Percentiles rank a stretch among this genome's conserved stretches.
Conservation (phyloP, 2,329 filamentous ascomycete genomes). For the Aspergillus sp. region DNA sequence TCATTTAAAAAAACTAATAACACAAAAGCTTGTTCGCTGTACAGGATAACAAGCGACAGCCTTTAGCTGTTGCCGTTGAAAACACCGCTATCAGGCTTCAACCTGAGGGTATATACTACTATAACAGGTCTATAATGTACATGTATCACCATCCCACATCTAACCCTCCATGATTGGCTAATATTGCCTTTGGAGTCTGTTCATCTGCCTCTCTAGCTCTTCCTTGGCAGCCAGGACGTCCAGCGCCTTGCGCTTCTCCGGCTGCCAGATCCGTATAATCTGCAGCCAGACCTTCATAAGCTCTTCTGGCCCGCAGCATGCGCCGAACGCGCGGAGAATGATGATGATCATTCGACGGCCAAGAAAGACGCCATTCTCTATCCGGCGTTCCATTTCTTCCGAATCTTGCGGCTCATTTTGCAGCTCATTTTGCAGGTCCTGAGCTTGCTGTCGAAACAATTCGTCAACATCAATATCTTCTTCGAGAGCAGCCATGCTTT, state of each 20-base stretch:
- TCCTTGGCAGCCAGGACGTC: conserved; percentile 41
- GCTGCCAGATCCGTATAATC: conserved; percentile 45
- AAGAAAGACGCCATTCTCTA: conserved; percentile 45
- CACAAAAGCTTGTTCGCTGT: conserved; percentile 9
- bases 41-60: conserved; percentile 7
- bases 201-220: conserved; percentile 40
- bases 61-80: neutral
- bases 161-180: neutral
- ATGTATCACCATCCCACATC: conserved; percentile 18
- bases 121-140: conserved; percentile 32
- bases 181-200: conserved; percentile 15
- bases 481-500: conserved; percentile 12
- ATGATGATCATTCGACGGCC: conserved; percentile 43
- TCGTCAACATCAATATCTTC: conserved; percentile 8
- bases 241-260: conserved; percentile 34
- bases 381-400: conserved; percentile 30
- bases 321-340: conserved; percentile 43
- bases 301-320: conserved; percentile 38
- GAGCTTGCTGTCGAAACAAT: conserved; percentile 12
- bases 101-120: conserved; percentile 20
- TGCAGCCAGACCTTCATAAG: conserved; percentile 42
- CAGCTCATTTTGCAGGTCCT: conserved; percentile 7
- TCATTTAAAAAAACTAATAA: neutral
- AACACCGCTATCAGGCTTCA: conserved; percentile 9
- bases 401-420: conserved; percentile 12